Base-by-base conservation (phyloP, 495 filamentous ascomycete genomes). In the Daldinia loculata region DNA sequence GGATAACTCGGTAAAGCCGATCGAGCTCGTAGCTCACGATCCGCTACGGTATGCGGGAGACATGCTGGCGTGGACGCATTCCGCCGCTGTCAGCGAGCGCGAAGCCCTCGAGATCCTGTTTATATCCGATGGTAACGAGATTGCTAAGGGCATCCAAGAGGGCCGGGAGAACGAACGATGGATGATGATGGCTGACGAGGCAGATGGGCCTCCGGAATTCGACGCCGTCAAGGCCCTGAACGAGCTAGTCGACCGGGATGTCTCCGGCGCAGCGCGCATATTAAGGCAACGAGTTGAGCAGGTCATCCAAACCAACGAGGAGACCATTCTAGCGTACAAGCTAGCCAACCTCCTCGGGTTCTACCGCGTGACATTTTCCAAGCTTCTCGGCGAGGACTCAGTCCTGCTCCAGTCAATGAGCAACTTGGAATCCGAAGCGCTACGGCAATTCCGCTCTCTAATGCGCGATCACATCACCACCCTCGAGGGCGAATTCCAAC, bases 1-100 rank as follows among this genome's bases (percentile, higher is more conserved):
- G 51, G 81, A 84, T 50, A 63, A 76, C 9, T 85, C 86, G 5
- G 86, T 92, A 26, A 98, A 98, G 67, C 94, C 96, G 0, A 99
- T 99, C 70, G 96, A 99, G 76, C 86, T 97, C 51, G 92, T 89
- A 34, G 93, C 95, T 11, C 94, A 98, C 74, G 95, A 99, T 75
- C 91, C 93, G 12, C 81, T 99, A 14, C 86, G 95, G 36, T 99
- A 98, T 75, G 89, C 97, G 19, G 94, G 95, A 22, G 95, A 99
- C 76, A 98, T 99, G 95, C 86, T 98, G 15, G 95, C 95, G 6
- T 99, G 95, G 95, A 89, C 90, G 2, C 95, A 99, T 76, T 98
- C 96, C 0, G 91, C 94, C 6, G 89, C 95, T 0, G 95, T 98
- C 0, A 94, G 94, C 19, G 95, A 99, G 79, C 87, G 92, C 48